Percentiles rank a stretch among this genome's conserved stretches.
These are phyloP conservation scores for Fusarium sp. DNA, from an alignment of 2,329 filamentous ascomycete species.

Conservation along the genomic window DNA sequence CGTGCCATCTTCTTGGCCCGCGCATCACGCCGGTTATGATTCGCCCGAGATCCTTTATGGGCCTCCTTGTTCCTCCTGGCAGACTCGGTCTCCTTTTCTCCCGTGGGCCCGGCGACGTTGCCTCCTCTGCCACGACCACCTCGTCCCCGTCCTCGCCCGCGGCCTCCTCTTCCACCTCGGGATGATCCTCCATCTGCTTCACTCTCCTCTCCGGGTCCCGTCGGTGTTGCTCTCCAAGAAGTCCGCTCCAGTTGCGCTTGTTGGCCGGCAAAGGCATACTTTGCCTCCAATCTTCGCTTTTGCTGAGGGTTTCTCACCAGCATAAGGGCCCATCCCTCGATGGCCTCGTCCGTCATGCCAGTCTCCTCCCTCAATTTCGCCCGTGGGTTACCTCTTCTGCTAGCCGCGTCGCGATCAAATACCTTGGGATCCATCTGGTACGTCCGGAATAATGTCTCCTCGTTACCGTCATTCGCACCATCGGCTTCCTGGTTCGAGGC, in stretches of 20 bases:
- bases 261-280: conserved; percentile 73
- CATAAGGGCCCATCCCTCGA: conserved; percentile 96
- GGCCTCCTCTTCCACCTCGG: conserved; percentile 59
- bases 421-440: conserved; percentile 72
- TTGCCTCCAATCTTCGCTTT: conserved; percentile 75
- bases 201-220: conserved; percentile 65
- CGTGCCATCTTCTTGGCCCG: conserved; percentile 73
- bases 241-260: conserved; percentile 75
- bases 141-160: conserved; percentile 61
- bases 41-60: conserved; percentile 82
- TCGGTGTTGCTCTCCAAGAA: conserved; percentile 68
- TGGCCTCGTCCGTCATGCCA: conserved; percentile 90
- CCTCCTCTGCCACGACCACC: conserved; percentile 63
- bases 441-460: conserved; percentile 78
- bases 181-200: conserved; percentile 58
- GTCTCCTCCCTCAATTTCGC: conserved; percentile 77
- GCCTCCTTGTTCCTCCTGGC: conserved; percentile 83
- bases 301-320: conserved; percentile 76
- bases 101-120: conserved; percentile 71
- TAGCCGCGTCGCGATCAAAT: conserved; percentile 78
- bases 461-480: conserved; percentile 63
- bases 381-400: conserved; percentile 72
- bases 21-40: conserved; percentile 84
- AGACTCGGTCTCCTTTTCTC: conserved; percentile 76
- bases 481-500: conserved; percentile 67